Evolutionary conservation across 805 yeast species (phyloP).

Genomic region (Torulaspora franciscae): DNA sequence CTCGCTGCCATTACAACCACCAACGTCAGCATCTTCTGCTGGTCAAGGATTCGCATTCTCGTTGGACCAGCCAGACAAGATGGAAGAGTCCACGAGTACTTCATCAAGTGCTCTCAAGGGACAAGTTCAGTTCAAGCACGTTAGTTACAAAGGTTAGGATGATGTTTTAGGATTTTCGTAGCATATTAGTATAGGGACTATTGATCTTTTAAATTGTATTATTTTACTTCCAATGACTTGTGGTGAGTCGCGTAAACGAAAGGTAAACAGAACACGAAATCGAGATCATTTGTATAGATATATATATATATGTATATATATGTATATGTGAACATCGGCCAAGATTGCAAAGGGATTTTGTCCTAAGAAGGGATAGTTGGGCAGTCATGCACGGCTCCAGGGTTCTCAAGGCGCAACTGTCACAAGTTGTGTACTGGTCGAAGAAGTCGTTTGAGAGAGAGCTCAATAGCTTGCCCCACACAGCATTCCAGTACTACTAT

Average conservation of each 20-base stretch:
- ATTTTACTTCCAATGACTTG: background rate
- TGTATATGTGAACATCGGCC: background rate
- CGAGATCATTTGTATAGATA: background rate
- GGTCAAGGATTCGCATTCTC: slow-evolving; percentile 21
- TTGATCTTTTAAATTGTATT: slow-evolving; percentile 1
- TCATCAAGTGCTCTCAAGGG: slow-evolving; percentile 13
- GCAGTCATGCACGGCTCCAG: slow-evolving; percentile 8
- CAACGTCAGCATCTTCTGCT: slow-evolving; percentile 12
- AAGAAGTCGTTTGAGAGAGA: slow-evolving; percentile 19
- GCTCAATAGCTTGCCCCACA: slow-evolving; percentile 16
- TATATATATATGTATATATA: background rate
- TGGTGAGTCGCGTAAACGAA: slow-evolving; percentile 2
- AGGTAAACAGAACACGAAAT: slow-evolving; percentile 9
- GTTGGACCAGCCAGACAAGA: slow-evolving; percentile 18
- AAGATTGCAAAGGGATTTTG: background rate
- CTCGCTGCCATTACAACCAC: slow-evolving; percentile 11
- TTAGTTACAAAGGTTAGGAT: slow-evolving; percentile 21
- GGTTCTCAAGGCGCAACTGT: slow-evolving; percentile 14
- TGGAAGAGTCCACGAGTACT: slow-evolving; percentile 11
- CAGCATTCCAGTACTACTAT: slow-evolving; percentile 26
- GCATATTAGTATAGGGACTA: background rate
- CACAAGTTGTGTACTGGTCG: slow-evolving; percentile 11
- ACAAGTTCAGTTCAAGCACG: slow-evolving; percentile 25
- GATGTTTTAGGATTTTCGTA: background rate
- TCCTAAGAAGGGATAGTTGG: background rate